phyloP scores from a whole-genome alignment of 192 early-diverging fungal genomes.

The Pilaira anomala region DNA sequence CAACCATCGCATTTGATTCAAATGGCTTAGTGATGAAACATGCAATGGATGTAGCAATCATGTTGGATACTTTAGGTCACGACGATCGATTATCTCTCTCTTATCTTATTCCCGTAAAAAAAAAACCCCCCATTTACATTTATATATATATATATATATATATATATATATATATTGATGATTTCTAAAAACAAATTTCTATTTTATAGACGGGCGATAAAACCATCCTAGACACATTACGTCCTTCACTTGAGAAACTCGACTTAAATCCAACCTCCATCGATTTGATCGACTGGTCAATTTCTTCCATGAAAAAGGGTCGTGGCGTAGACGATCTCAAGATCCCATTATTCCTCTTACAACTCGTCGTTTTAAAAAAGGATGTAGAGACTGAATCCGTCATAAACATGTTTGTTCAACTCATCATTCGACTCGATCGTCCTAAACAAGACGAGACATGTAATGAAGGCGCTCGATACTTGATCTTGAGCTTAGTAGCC shows the following conservation, averaged over 20 bases:
- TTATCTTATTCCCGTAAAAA: conserved; percentile 21
- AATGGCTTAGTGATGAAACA: conserved; percentile 24
- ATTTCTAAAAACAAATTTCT: too few species aligned
- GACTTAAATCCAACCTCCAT: conserved; percentile 25
- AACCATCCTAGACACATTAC: conserved; percentile 18
- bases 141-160: too few species aligned
- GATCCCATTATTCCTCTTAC: conserved; percentile 24
- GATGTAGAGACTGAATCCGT: neutral
- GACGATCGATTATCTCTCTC: conserved; percentile 13
- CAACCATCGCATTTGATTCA: conserved; percentile 22
- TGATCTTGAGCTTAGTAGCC: conserved; percentile 19
- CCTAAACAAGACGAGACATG: neutral
- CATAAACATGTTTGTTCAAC: conserved; percentile 13
- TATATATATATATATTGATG: too few species aligned
- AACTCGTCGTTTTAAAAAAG: conserved; percentile 15
- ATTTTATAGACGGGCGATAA: conserved; percentile 17
- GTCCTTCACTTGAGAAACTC: conserved; percentile 20
- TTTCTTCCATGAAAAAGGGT: neutral
- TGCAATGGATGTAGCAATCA: conserved; percentile 30
- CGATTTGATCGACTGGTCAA: conserved; percentile 26
- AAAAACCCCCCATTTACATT: too few species aligned
- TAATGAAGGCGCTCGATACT: conserved; percentile 15
- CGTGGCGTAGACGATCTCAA: conserved; percentile 12
- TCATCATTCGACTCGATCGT: conserved; percentile 18
- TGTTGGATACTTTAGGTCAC: conserved; percentile 27